Evolutionary conservation across 257 asterid genomes (phyloP).

Genomic region (Przewalskia tangutica): DNA sequence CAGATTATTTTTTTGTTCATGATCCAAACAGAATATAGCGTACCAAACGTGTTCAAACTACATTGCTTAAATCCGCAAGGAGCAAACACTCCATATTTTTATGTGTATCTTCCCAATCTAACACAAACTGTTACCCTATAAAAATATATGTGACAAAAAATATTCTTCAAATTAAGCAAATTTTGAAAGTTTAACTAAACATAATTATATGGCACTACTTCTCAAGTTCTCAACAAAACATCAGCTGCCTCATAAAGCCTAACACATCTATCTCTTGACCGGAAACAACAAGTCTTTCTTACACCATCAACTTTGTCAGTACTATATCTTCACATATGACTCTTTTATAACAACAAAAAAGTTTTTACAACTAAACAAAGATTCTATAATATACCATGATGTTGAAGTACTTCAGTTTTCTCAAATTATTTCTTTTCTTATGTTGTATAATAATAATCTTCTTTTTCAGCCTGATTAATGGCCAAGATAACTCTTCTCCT

Average conservation of each 20-base stretch:
- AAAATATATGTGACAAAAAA: too few species aligned
- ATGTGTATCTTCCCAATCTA: too few species aligned
- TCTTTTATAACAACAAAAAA: neutral
- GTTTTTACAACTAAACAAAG: neutral
- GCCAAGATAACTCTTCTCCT: neutral
- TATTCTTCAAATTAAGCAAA: too few species aligned
- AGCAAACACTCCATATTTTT: too few species aligned
- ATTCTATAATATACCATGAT: neutral
- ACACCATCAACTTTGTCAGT: neutral
- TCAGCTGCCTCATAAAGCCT: neutral
- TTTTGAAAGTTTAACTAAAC: neutral
- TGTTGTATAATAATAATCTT: neutral
- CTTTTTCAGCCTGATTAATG: neutral
- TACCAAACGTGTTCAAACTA: too few species aligned
- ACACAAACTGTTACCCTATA: too few species aligned
- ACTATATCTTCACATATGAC: neutral
- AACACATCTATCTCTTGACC: neutral
- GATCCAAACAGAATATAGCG: too few species aligned
- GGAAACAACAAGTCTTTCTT: neutral
- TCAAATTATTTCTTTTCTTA: neutral
- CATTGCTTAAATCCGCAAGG: too few species aligned
- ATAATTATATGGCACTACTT: neutral
- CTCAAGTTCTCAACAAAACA: neutral
- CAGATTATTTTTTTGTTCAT: too few species aligned
- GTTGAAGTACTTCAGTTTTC: neutral